Percentiles rank a stretch among this genome's conserved stretches.
phyloP scores from a whole-genome alignment of 192 early-diverging fungal species.

The Ambispora gerdemannii region DNA sequence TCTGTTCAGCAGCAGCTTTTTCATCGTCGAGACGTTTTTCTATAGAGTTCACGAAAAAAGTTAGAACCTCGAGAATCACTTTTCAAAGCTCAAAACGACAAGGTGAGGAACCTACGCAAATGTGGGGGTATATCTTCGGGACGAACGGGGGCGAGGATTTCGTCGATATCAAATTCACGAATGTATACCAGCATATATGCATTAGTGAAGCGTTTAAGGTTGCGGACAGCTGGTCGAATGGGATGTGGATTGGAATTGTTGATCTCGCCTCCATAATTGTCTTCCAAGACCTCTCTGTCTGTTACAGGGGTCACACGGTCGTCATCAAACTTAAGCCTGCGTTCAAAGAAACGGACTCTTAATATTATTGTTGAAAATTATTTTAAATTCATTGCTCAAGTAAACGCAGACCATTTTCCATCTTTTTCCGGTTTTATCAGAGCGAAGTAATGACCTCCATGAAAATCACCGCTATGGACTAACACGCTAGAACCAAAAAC shows the following conservation, averaged over 20 bases:
- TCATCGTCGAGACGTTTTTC: slow-evolving; percentile 64
- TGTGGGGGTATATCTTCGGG: slow-evolving; percentile 79
- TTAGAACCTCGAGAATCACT: background rate
- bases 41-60: background rate
- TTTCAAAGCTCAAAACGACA: background rate
- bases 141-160: slow-evolving; percentile 64
- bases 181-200: slow-evolving; percentile 99
- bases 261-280: slow-evolving; percentile 88
- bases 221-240: slow-evolving; percentile 45
- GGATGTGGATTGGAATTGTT: slow-evolving; percentile 36
- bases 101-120: slow-evolving; percentile 47
- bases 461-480: slow-evolving; percentile 90
- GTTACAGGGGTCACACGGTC: slow-evolving; percentile 84
- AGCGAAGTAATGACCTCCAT: slow-evolving; percentile 94
- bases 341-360: background rate
- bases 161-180: slow-evolving; percentile 68
- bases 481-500: slow-evolving; percentile 63
- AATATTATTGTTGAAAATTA: slow-evolving; percentile 5
- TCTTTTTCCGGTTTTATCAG: slow-evolving; percentile 77
- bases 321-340: slow-evolving; percentile 86
- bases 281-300: slow-evolving; percentile 83
- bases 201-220: slow-evolving; percentile 83
- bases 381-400: background rate
- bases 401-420: slow-evolving; percentile 61
- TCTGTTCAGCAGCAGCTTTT: slow-evolving; percentile 52